Percentiles rank a stretch among this genome's conserved stretches.
These are phyloP conservation scores for Ophiostoma quercus DNA, from an alignment of 2,329 filamentous ascomycete genomes.

Conservation along the genomic window DNA sequence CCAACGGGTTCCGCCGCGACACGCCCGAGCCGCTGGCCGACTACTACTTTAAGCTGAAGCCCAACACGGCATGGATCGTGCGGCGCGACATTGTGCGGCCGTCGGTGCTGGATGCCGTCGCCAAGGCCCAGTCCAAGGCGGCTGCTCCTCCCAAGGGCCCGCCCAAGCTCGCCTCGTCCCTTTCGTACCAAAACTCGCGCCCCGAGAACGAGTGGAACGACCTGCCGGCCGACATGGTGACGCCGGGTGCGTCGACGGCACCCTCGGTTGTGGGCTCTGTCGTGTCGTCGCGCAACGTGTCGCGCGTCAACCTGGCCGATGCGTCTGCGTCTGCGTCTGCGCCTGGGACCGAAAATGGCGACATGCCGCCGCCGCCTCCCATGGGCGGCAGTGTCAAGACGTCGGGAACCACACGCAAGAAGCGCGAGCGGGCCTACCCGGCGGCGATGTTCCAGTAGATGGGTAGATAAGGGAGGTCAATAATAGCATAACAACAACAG, in stretches of 20 bases:
- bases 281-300: constrained; percentile 24
- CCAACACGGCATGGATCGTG: constrained; percentile 58
- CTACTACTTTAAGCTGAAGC: constrained; percentile 59
- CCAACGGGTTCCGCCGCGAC: constrained; percentile 51
- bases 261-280: constrained; percentile 19
- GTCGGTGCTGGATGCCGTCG: constrained; percentile 4
- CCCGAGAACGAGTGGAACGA: constrained; percentile 63
- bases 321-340: neutral
- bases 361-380: constrained; percentile 15
- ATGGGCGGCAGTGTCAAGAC: constrained; percentile 38
- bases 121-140: neutral
- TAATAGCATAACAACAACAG: no score
- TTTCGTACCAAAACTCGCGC: constrained; percentile 55
- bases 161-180: constrained; percentile 25
- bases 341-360: neutral
- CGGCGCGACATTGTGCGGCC: constrained; percentile 38
- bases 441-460: constrained; percentile 52
- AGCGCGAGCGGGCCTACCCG: constrained; percentile 57
- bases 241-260: constrained; percentile 25
- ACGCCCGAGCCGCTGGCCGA: constrained; percentile 44
- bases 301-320: constrained; percentile 28
- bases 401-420: constrained; percentile 41
- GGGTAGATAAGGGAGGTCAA: no score
- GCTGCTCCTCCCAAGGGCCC: neutral
- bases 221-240: constrained; percentile 55